Conservation (phyloP, 371 early-diverging fungal genomes). For the Chytridiales sp. region DNA sequence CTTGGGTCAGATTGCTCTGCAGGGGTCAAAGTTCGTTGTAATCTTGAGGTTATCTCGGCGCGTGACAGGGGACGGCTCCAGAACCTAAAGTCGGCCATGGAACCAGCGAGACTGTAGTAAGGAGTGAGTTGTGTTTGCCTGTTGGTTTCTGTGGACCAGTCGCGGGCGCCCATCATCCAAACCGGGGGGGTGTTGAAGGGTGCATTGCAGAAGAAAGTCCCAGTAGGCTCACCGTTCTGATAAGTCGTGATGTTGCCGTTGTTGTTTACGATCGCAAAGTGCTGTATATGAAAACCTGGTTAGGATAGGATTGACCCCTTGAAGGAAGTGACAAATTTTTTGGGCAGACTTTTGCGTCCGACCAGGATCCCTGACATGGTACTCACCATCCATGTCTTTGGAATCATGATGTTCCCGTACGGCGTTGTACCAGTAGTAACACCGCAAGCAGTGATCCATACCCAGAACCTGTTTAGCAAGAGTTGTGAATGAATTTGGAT, state of each 20-base stretch:
- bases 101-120: not conserved
- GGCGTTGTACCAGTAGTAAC: too few relatives aligned
- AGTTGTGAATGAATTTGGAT: too few relatives aligned
- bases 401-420: too few relatives aligned
- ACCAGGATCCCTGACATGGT: too few relatives aligned
- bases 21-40: constrained; percentile 9
- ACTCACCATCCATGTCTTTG: too few relatives aligned
- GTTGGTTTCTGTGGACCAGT: constrained; percentile 9
- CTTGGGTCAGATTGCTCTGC: constrained; percentile 4
- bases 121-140: too few relatives aligned
- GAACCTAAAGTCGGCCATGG: constrained; percentile 10
- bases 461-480: too few relatives aligned
- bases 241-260: constrained; percentile 8
- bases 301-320: too few relatives aligned
- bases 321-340: too few relatives aligned
- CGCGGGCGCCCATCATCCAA: constrained; percentile 4
- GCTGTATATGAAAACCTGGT: too few relatives aligned
- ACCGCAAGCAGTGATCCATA: not conserved
- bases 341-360: too few relatives aligned
- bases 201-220: not conserved
- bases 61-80: constrained; percentile 6
- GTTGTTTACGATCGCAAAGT: constrained; percentile 11
- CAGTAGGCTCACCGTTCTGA: not conserved
- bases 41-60: not conserved
- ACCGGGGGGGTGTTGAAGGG: not conserved